phyloP scores from a whole-genome alignment of 257 asterid species.

The Mentha longifolia region DNA sequence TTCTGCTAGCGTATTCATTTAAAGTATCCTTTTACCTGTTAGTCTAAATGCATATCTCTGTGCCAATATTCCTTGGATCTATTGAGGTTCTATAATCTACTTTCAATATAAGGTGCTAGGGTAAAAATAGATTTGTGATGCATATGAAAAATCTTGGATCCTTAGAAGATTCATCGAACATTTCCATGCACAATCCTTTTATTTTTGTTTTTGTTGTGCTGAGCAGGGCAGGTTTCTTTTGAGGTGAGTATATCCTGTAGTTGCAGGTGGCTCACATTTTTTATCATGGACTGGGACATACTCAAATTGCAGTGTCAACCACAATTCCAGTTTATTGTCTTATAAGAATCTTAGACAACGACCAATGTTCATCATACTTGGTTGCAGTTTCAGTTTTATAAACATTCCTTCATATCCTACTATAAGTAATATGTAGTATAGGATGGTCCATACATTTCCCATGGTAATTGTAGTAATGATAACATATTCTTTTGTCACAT shows the following conservation, averaged over 20 bases:
- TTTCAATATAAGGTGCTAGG: conserved; percentile 18
- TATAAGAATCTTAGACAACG: background rate
- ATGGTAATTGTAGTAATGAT: too few species aligned
- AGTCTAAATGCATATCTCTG: conserved; percentile 22
- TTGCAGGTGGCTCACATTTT: background rate
- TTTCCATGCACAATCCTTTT: background rate
- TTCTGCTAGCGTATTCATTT: conserved; percentile 20
- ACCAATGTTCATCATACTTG: background rate
- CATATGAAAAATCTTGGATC: background rate
- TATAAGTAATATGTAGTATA: background rate
- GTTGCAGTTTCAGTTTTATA: background rate
- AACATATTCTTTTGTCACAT: background rate
- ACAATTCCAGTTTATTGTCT: background rate
- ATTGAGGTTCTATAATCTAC: conserved; percentile 3
- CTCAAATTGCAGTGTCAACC: background rate
- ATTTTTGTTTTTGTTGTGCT: background rate
- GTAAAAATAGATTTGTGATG: background rate
- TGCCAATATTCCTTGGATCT: conserved; percentile 16
- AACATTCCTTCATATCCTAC: background rate
- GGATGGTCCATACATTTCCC: background rate
- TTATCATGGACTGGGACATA: background rate
- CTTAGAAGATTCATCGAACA: background rate
- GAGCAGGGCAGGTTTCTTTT: conserved; percentile 8
- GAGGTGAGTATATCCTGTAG: background rate
- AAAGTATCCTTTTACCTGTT: background rate